Evolutionary conservation across 345 rosid genomes (phyloP).

Genomic region (Ailanthus altissimus): DNA sequence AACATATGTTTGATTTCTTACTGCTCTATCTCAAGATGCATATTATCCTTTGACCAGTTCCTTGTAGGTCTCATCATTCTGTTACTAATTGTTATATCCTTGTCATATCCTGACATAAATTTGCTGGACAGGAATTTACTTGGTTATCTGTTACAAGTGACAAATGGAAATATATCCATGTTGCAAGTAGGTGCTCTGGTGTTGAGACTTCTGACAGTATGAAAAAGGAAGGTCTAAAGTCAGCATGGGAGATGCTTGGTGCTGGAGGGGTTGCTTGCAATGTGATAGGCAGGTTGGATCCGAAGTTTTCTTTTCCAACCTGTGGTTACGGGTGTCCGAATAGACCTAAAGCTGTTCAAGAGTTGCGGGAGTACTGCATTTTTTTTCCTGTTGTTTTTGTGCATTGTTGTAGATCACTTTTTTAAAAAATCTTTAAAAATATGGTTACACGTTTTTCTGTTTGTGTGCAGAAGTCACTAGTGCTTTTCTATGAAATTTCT

Average conservation of each 20-base stretch:
- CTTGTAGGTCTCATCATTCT: constrained; percentile 1
- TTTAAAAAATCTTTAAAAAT: neutral
- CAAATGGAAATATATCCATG: constrained; percentile 52
- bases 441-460: neutral
- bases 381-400: neutral
- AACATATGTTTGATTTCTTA: neutral
- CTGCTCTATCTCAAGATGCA: constrained; percentile 1
- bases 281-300: constrained; percentile 65
- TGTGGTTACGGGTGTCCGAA: constrained; percentile 59
- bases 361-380: constrained; percentile 67
- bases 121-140: constrained; percentile 70
- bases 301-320: constrained; percentile 79
- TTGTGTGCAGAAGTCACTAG: neutral
- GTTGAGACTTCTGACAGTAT: constrained; percentile 38
- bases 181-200: constrained; percentile 65
- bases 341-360: constrained; percentile 56
- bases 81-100: neutral
- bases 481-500: constrained; percentile 5
- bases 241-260: constrained; percentile 72
- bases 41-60: constrained; percentile 2
- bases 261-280: constrained; percentile 88
- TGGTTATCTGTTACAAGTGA: constrained; percentile 77
- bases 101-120: constrained; percentile 26
- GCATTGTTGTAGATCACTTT: constrained; percentile 17
- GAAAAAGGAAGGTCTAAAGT: constrained; percentile 56